Evolutionary conservation across 495 filamentous ascomycete genomes (phyloP).

Genomic region (Trichoderma erinaceum): DNA sequence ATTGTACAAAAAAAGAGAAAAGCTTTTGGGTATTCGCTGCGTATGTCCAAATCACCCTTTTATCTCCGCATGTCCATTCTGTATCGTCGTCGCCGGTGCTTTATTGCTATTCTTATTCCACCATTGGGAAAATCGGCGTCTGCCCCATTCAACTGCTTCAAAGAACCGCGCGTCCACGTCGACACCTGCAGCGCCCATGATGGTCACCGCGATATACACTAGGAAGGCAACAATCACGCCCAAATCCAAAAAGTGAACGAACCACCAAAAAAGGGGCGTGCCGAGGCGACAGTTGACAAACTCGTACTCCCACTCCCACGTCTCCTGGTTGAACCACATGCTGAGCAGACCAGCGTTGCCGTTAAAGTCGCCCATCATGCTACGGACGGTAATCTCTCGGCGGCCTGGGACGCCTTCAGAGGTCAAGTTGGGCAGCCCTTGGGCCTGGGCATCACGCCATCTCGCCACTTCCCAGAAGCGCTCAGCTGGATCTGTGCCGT

Average conservation of each 20-base stretch:
- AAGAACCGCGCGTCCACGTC: conserved; percentile 13
- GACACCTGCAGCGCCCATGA: conserved; percentile 18
- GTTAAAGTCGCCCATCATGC: conserved; percentile 94
- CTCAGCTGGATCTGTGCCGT: conserved; percentile 21
- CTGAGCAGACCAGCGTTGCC: conserved; percentile 85
- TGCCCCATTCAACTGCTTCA: neutral
- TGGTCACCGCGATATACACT: conserved; percentile 24
- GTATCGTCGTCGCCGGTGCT: neutral
- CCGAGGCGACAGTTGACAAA: conserved; percentile 72
- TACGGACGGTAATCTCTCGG: conserved; percentile 89
- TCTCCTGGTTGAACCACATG: conserved; percentile 73
- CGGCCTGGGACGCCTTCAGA: conserved; percentile 45
- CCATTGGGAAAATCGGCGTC: neutral
- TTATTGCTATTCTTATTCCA: neutral
- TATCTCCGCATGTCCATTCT: conserved; percentile 6
- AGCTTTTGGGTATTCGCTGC: conserved; percentile 1
- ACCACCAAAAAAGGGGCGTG: conserved; percentile 92
- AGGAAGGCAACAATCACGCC: conserved; percentile 40
- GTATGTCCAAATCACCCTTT: conserved; percentile 11
- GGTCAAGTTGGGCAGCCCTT: conserved; percentile 2
- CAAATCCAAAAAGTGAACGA: conserved; percentile 66
- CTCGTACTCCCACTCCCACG: conserved; percentile 72
- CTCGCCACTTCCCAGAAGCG: conserved; percentile 43
- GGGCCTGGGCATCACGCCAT: conserved; percentile 33
- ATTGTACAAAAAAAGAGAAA: conserved; percentile 7